Evolutionary conservation across 1,139 yeast genomes (phyloP).

Genomic region (Sugiyamaella pinicola): DNA sequence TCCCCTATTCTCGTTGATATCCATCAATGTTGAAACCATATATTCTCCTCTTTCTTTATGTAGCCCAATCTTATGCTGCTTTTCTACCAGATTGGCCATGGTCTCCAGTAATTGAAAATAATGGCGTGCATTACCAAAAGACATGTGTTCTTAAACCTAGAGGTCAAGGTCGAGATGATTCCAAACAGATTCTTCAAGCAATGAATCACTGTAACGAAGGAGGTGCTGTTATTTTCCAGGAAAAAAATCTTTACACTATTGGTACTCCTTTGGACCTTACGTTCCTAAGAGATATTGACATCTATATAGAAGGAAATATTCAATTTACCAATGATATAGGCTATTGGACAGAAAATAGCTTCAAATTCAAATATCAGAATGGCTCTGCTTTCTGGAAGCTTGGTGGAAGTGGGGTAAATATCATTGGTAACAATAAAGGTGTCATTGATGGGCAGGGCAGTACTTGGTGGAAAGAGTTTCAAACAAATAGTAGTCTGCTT

Average conservation of each 20-base stretch:
- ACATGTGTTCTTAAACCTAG: constrained; percentile 1
- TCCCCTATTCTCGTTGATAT: too few relatives aligned
- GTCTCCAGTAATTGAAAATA: background rate
- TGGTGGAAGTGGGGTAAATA: constrained; percentile 14
- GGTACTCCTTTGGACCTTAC: constrained; percentile 12
- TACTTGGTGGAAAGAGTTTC: constrained; percentile 8
- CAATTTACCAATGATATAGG: too few relatives aligned
- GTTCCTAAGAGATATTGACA: constrained; percentile 15
- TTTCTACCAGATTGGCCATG: background rate
- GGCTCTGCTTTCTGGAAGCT: constrained; percentile 16
- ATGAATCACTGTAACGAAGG: constrained; percentile 11
- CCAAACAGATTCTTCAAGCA: background rate
- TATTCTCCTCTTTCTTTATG: background rate
- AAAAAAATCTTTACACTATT: constrained; percentile 11
- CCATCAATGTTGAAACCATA: too few relatives aligned
- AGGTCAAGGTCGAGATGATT: constrained; percentile 10
- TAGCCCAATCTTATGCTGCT: constrained; percentile 5
- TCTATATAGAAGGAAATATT: too few relatives aligned
- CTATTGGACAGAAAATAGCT: too few relatives aligned
- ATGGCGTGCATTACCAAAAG: background rate
- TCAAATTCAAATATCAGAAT: constrained; percentile 7
- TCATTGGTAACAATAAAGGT: too few relatives aligned
- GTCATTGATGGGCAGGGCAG: constrained; percentile 15
- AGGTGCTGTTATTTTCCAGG: constrained; percentile 10
- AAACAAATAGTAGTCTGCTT: background rate